Conservation (phyloP, 1,284 basidiomycete species). For the Athelia sp. region DNA sequence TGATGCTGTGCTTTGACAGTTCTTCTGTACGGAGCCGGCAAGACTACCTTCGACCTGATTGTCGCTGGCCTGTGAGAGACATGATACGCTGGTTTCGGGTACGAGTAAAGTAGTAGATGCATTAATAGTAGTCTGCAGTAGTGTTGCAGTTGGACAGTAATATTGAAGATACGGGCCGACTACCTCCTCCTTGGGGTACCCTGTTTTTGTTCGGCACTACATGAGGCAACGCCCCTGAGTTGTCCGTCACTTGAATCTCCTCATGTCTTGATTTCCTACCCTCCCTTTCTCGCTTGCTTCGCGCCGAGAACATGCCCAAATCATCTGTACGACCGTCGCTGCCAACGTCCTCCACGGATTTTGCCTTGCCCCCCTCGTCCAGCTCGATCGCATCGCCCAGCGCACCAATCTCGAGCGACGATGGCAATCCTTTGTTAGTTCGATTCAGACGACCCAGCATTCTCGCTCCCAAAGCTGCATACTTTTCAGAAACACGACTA, state of each 20-base stretch:
- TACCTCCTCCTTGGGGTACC: too few species aligned
- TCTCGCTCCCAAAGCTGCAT: constrained; percentile 45
- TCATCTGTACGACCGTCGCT: constrained; percentile 44
- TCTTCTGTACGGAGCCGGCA: too few species aligned
- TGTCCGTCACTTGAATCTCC: neutral
- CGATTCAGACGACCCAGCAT: constrained; percentile 59
- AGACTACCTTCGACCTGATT: too few species aligned
- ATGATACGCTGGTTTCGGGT: too few species aligned
- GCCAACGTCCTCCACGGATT: constrained; percentile 69
- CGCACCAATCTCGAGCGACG: constrained; percentile 37
- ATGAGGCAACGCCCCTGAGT: too few species aligned
- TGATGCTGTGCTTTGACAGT: too few species aligned
- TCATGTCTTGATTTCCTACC: constrained; percentile 3
- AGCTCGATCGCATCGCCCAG: constrained; percentile 22
- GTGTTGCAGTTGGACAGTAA: too few species aligned
- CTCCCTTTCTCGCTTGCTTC: constrained; percentile 2
- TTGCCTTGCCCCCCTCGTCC: constrained; percentile 57
- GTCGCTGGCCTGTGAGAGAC: too few species aligned
- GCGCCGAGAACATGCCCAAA: constrained; percentile 25
- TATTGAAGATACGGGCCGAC: too few species aligned
- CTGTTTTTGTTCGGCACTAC: too few species aligned
- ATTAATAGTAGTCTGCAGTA: too few species aligned
- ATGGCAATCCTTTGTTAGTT: constrained; percentile 51
- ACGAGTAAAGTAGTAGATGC: too few species aligned
- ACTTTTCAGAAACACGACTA: constrained; percentile 48